Conservation (phyloP, 78 protist genomes). For the Cyanophora paradoxa region DNA sequence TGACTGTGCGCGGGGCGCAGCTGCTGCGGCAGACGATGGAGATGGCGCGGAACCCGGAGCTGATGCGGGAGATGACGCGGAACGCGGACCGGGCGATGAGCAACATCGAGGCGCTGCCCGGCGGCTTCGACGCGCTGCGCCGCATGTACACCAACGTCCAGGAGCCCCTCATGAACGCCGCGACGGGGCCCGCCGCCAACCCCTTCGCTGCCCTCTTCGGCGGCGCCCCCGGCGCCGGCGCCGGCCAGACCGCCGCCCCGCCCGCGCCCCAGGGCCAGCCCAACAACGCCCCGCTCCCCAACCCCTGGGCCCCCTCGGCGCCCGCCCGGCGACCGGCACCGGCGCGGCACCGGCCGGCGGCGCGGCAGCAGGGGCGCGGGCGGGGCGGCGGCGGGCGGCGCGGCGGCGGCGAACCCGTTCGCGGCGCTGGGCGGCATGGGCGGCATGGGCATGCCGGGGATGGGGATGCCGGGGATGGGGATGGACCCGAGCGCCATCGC, state of each 20-base stretch:
- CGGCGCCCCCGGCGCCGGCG: background rate
- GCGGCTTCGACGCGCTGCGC: constrained; percentile 69
- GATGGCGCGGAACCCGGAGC: constrained; percentile 74
- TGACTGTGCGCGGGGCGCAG: too few species aligned
- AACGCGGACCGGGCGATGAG: constrained; percentile 72
- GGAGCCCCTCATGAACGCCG: constrained; percentile 60
- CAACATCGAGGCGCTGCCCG: constrained; percentile 76
- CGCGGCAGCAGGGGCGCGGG: background rate
- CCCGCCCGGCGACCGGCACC: background rate
- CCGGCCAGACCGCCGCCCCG: background rate
- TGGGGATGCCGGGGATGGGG: background rate
- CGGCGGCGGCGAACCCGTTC: background rate
- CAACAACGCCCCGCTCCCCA: background rate
- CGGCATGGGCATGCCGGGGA: background rate
- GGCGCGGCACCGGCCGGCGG: background rate
- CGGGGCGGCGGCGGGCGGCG: background rate
- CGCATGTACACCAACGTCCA: constrained; percentile 71
- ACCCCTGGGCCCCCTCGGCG: constrained; percentile 12
- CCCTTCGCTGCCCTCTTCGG: background rate
- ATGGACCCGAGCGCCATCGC: background rate
- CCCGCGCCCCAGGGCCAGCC: background rate
- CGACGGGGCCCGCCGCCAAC: background rate
- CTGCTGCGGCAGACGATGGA: constrained; percentile 67
- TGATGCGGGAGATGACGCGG: constrained; percentile 84
- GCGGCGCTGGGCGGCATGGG: background rate